These are phyloP conservation scores for Chaetomium tenue DNA, from an alignment of 495 filamentous ascomycete genomes.

Conservation along the genomic window DNA sequence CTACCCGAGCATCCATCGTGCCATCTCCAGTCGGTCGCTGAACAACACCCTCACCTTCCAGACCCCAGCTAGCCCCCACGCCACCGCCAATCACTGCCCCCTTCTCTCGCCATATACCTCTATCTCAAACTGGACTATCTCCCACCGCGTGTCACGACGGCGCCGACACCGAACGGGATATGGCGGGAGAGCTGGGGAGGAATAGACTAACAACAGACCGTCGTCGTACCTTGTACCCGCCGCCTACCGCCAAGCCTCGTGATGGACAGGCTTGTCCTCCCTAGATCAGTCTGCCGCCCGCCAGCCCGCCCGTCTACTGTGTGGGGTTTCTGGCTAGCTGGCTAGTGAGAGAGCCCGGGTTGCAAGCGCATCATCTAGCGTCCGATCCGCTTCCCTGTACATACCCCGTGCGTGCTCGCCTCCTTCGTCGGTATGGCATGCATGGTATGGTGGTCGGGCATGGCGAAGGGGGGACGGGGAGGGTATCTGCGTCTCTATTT, in stretches of 20 bases:
- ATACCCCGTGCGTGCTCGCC: too few relatives aligned
- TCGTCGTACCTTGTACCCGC: slow-evolving; percentile 2
- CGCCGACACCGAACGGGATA: background rate
- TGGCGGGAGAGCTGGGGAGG: background rate
- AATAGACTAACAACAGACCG: too few relatives aligned
- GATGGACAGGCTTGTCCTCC: slow-evolving; percentile 8
- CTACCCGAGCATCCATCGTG: background rate
- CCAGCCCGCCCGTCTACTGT: too few relatives aligned
- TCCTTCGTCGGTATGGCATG: background rate
- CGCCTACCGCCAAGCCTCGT: slow-evolving; percentile 17
- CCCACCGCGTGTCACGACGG: background rate
- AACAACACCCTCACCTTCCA: background rate
- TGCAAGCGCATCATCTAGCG: too few relatives aligned
- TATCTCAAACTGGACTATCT: background rate
- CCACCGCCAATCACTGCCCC: background rate
- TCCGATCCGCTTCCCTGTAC: too few relatives aligned
- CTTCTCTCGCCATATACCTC: background rate
- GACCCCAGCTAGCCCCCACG: too few relatives aligned
- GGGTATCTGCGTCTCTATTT: background rate
- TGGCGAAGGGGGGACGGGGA: too few relatives aligned
- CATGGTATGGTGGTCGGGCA: background rate
- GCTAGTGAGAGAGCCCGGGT: too few relatives aligned
- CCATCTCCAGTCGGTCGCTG: background rate
- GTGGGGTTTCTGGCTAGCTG: too few relatives aligned
- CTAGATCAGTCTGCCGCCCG: background rate